Percentiles rank a stretch among this genome's conserved stretches.
These are phyloP conservation scores for Boletus semigastroideus DNA, from an alignment of 1,284 basidiomycete genomes.

Conservation along the genomic window DNA sequence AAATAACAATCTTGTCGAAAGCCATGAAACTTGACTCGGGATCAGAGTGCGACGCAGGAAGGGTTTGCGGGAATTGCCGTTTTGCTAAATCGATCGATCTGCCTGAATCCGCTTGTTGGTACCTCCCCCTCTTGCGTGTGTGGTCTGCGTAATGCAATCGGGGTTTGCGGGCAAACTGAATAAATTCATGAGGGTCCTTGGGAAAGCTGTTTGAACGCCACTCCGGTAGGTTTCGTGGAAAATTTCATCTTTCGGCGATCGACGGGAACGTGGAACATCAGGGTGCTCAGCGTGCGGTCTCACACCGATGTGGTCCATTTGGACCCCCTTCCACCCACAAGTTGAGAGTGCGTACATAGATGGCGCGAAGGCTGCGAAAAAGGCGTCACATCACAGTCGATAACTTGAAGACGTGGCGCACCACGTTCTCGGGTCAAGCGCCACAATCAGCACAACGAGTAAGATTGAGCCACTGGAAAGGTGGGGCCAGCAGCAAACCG, in stretches of 20 bases:
- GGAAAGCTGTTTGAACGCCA: slow-evolving; percentile 7
- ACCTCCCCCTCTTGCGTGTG: not conserved
- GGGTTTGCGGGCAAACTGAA: not conserved
- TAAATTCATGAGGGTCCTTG: slow-evolving; percentile 1
- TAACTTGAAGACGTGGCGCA: not conserved
- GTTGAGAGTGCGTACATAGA: not conserved
- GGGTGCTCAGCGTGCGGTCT: not conserved
- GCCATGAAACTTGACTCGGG: slow-evolving; percentile 2
- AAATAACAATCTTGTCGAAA: slow-evolving; percentile 3
- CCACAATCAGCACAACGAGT: not conserved
- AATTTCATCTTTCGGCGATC: not conserved
- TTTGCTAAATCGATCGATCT: slow-evolving; percentile 15
- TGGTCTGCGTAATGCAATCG: not conserved
- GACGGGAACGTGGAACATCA: not conserved
- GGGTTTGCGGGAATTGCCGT: slow-evolving; percentile 13
- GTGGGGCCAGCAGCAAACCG: not conserved
- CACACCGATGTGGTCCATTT: not conserved
- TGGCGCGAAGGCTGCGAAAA: not conserved
- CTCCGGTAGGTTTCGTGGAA: slow-evolving; percentile 2
- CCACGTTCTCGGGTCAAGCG: not conserved
- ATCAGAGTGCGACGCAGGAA: slow-evolving; percentile 9
- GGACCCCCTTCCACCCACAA: not conserved
- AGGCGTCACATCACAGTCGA: not conserved
- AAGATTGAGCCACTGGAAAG: not conserved
- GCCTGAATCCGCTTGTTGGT: not conserved